A percentile compares a stretch with the other conserved stretches of the same genome.
Evolutionary conservation across 2,329 filamentous ascomycete species (phyloP).

Genomic region (Dothidotthia symphoricarpi): DNA sequence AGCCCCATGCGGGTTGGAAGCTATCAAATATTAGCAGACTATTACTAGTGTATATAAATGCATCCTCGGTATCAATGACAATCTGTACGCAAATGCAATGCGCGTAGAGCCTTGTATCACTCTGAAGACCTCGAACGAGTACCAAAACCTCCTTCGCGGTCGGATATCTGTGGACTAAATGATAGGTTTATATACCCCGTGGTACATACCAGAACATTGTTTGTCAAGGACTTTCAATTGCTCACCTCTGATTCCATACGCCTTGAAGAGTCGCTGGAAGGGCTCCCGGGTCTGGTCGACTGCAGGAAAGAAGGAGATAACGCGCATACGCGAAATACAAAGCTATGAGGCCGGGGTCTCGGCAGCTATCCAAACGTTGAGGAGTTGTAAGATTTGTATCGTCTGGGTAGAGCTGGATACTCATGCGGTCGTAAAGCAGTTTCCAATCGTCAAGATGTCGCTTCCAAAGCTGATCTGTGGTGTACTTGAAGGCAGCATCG

Average conservation of each 20-base stretch:
- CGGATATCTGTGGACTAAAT: too few species aligned
- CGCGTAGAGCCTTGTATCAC: too few species aligned
- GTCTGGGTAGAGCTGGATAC: slow-evolving; percentile 5
- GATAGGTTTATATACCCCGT: too few species aligned
- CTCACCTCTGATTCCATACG: slow-evolving; percentile 41
- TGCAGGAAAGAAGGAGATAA: slow-evolving; percentile 42
- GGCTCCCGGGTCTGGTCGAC: slow-evolving; percentile 24
- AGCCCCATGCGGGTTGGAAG: slow-evolving; percentile 48
- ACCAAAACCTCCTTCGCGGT: too few species aligned
- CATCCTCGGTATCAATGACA: too few species aligned
- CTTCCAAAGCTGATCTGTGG: slow-evolving; percentile 21
- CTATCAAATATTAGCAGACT: slow-evolving; percentile 5
- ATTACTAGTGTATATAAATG: too few species aligned
- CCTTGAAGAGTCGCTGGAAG: slow-evolving; percentile 49
- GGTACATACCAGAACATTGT: too few species aligned
- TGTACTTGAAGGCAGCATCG: slow-evolving; percentile 13
- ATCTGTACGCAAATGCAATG: too few species aligned
- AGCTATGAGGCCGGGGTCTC: slow-evolving; percentile 20
- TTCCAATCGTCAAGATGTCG: slow-evolving; percentile 38
- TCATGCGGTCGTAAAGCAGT: slow-evolving; percentile 8
- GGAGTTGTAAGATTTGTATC: slow-evolving; percentile 1
- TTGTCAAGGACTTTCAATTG: too few species aligned
- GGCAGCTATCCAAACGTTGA: background rate
- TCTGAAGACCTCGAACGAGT: too few species aligned
- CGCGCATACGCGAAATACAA: slow-evolving; percentile 44